These are phyloP conservation scores for Pleurotus sapidus DNA, from an alignment of 768 basidiomycete species.

Conservation along the genomic window DNA sequence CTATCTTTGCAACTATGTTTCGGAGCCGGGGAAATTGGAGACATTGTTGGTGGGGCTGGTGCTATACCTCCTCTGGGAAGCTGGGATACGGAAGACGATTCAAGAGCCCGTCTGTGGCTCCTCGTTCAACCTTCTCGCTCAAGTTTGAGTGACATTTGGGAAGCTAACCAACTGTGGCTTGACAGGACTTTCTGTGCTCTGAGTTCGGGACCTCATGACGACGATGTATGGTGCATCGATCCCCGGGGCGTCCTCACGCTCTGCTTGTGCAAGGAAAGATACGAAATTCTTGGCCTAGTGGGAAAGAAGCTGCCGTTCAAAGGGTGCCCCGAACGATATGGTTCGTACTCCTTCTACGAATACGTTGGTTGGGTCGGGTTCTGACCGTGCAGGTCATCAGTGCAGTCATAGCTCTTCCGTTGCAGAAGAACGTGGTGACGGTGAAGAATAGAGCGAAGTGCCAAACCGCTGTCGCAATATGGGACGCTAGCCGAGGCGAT, in stretches of 20 bases:
- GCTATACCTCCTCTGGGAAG: no score
- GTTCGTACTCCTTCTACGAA: conserved; percentile 28
- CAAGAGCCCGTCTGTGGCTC: no score
- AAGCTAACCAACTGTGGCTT: background rate
- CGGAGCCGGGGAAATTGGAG: no score
- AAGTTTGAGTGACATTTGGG: background rate
- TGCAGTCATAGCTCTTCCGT: conserved; percentile 46
- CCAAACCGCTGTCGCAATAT: conserved; percentile 37
- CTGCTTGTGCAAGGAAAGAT: conserved; percentile 52
- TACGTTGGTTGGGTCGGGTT: no score
- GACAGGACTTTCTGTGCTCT: conserved; percentile 36
- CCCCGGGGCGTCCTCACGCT: conserved; percentile 57
- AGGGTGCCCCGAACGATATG: conserved; percentile 40
- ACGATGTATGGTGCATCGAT: conserved; percentile 73
- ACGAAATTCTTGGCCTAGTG: conserved; percentile 58
- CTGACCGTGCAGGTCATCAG: conserved; percentile 10
- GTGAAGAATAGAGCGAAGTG: conserved; percentile 33
- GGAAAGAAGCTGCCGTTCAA: conserved; percentile 57
- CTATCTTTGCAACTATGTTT: no score
- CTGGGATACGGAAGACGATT: no score
- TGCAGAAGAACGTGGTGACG: conserved; percentile 37
- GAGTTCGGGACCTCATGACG: conserved; percentile 26
- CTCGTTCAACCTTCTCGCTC: background rate
- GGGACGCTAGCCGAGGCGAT: conserved; percentile 44
- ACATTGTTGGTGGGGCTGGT: no score